Percentiles rank a stretch among this genome's conserved stretches.
These are phyloP conservation scores for Plasmodium gonderi DNA, from an alignment of 169 alveolate species.

Conservation along the genomic window DNA sequence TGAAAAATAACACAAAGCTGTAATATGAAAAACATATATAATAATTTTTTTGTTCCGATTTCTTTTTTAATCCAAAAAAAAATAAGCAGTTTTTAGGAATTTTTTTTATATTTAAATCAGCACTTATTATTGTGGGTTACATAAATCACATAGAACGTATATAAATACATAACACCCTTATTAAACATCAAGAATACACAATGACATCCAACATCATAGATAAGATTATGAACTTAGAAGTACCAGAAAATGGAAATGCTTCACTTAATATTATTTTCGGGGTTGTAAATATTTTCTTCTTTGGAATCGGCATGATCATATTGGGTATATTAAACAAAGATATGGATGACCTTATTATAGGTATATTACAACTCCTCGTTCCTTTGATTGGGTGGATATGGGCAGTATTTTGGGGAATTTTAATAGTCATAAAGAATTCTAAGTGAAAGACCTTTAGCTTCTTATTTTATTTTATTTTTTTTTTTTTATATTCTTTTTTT, in stretches of 20 bases:
- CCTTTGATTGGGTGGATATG: slow-evolving; percentile 90
- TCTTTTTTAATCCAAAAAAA: too few relatives aligned
- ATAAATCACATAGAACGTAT: too few relatives aligned
- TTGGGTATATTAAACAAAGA: slow-evolving; percentile 84
- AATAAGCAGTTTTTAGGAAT: too few relatives aligned
- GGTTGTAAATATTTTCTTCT: slow-evolving; percentile 79
- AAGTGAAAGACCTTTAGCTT: neutral
- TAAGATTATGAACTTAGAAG: slow-evolving; percentile 31
- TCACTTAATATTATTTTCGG: slow-evolving; percentile 77
- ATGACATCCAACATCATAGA: slow-evolving; percentile 38
- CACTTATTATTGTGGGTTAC: too few relatives aligned
- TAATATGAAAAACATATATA: too few relatives aligned
- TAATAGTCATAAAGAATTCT: slow-evolving; percentile 77
- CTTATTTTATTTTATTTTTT: neutral
- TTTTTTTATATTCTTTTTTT: neutral
- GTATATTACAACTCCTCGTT: slow-evolving; percentile 81
- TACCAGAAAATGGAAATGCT: slow-evolving; percentile 74
- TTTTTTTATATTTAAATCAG: too few relatives aligned
- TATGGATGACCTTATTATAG: slow-evolving; percentile 84
- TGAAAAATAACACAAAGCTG: too few relatives aligned
- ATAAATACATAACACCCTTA: neutral
- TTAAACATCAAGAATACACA: neutral
- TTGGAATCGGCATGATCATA: slow-evolving; percentile 86
- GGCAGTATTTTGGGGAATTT: slow-evolving; percentile 88
- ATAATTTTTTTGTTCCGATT: too few relatives aligned